Percentiles rank a stretch among this genome's conserved stretches.
Evolutionary conservation across 2,329 filamentous ascomycete species (phyloP).

Genomic region (Colletotrichum lupini): DNA sequence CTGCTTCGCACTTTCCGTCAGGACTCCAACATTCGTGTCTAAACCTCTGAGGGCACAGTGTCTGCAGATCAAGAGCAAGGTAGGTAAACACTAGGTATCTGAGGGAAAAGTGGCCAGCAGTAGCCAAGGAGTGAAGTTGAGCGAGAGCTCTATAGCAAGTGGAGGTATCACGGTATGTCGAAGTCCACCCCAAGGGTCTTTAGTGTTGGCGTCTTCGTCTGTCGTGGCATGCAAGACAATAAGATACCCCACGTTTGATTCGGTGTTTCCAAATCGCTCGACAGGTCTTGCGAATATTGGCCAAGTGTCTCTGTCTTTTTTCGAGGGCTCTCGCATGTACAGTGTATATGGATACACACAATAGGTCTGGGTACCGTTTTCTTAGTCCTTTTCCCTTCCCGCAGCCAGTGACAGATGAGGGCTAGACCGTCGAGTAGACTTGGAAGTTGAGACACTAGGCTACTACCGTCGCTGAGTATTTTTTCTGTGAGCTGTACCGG

Average conservation of each 20-base stretch:
- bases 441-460: neutral
- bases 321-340: neutral
- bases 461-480: neutral
- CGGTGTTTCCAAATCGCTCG: neutral
- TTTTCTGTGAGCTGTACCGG: neutral
- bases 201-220: neutral
- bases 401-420: neutral
- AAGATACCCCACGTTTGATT: constrained; percentile 4
- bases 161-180: neutral
- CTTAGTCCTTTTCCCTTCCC: neutral
- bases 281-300: neutral
- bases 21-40: neutral
- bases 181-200: neutral
- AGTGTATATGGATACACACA: no score
- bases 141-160: neutral
- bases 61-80: neutral
- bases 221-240: constrained; percentile 18
- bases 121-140: neutral
- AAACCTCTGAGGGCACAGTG: neutral
- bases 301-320: neutral
- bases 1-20: neutral
- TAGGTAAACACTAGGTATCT: neutral
- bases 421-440: neutral
- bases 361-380: neutral
- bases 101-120: no score